Evolutionary conservation across 2,329 filamentous ascomycete species (phyloP).

Genomic region (Diplodia seriata): DNA sequence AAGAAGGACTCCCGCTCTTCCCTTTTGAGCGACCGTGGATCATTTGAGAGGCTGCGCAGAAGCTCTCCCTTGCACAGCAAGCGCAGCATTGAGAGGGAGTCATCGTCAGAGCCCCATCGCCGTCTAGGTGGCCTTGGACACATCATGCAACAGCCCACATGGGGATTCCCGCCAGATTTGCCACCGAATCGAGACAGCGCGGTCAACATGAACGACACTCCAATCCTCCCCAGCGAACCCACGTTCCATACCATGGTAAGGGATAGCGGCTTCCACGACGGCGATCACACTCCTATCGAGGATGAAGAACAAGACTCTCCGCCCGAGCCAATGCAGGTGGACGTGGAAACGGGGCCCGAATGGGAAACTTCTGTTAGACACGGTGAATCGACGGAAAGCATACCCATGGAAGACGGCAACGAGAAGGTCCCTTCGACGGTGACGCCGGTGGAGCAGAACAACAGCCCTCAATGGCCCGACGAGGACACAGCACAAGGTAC

Average conservation of each 20-base stretch:
- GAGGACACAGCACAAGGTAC: constrained; percentile 32
- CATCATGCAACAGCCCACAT: constrained; percentile 37
- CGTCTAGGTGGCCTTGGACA: constrained; percentile 2
- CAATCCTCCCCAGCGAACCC: constrained; percentile 43
- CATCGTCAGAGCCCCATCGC: background rate
- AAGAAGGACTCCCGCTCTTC: constrained; percentile 37
- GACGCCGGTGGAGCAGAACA: constrained; percentile 31
- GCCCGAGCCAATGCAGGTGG: background rate
- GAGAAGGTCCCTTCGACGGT: background rate
- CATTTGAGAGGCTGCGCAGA: background rate
- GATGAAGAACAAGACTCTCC: constrained; percentile 12
- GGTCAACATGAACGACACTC: constrained; percentile 55
- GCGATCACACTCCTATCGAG: constrained; percentile 13
- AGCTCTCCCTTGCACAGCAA: constrained; percentile 8
- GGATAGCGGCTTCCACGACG: constrained; percentile 54
- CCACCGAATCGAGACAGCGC: constrained; percentile 47
- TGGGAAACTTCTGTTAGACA: constrained; percentile 34
- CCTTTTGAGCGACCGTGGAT: background rate
- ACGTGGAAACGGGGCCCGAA: constrained; percentile 36
- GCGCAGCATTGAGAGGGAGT: background rate
- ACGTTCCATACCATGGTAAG: constrained; percentile 43
- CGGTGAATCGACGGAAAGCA: constrained; percentile 2
- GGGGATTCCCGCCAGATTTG: constrained; percentile 46
- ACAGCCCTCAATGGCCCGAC: constrained; percentile 33
- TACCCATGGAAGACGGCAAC: background rate